phyloP scores from a whole-genome alignment of 805 yeast species.

The Teunomyces gatunensis region DNA sequence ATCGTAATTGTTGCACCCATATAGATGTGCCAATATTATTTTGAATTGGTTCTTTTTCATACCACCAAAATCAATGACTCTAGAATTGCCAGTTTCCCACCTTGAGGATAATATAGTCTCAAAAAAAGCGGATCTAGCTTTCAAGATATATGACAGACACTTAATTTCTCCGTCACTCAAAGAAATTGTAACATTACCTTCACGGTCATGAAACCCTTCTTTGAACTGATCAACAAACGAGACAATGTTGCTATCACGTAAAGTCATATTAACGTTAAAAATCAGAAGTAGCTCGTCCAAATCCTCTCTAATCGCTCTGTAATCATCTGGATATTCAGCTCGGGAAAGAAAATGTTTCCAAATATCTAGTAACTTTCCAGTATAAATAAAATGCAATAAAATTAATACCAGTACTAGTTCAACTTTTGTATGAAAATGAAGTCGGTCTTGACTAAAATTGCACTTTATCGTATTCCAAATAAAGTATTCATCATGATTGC shows the following conservation, averaged over 20 bases:
- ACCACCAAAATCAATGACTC: slow-evolving; percentile 41
- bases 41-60: slow-evolving; percentile 43
- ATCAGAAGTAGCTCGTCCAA: background rate
- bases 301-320: background rate
- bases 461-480: slow-evolving; percentile 6
- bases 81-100: slow-evolving; percentile 44
- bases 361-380: slow-evolving; percentile 42
- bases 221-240: background rate
- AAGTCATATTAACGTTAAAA: background rate
- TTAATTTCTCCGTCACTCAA: slow-evolving; percentile 46
- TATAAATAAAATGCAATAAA: slow-evolving; percentile 47
- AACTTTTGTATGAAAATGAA: slow-evolving; percentile 17
- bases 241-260: background rate
- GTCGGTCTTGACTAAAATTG: background rate
- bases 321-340: slow-evolving; percentile 4
- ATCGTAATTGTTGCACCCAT: slow-evolving; percentile 48
- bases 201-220: slow-evolving; percentile 7
- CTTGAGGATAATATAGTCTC: slow-evolving; percentile 51
- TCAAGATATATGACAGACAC: slow-evolving; percentile 54
- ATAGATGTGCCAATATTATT: slow-evolving; percentile 51
- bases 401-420: slow-evolving; percentile 39
- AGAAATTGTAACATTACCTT: slow-evolving; percentile 42
- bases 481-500: slow-evolving; percentile 15
- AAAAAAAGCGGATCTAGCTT: slow-evolving; percentile 60
- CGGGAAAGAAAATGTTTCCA: slow-evolving; percentile 42